Base-by-base conservation (phyloP, 768 basidiomycete species). In the Suillus hirtellus region DNA sequence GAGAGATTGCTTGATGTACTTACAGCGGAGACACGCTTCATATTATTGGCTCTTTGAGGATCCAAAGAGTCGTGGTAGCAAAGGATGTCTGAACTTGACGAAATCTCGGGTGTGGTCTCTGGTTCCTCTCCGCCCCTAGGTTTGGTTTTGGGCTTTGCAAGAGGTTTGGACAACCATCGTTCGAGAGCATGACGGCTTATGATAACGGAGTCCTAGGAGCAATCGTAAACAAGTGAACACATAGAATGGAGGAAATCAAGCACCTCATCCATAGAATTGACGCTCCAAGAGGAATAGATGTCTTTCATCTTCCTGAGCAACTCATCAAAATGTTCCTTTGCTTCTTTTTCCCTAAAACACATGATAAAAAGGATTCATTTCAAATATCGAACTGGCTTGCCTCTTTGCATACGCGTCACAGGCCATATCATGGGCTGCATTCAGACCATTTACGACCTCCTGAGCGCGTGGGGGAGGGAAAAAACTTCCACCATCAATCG, bases 1-100 rank as follows among this genome's bases (percentile, higher is more conserved):
- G 46, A 6, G 14, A 54, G 7, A 46, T 47, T 15, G 24, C 14
- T 38, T 35, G 10, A 47, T 2, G 38, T 43, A 40, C 79, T 53
- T 58, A 90, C 90, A 70, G 77, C 72, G 31, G 77, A 81, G 47
- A 95, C 81, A 56, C 87, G 82, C 70, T 93, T 94, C 85, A 94
- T 89, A 65, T 83, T 76, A 50, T 70, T 67, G 4, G 83, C 81
- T 70, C 85, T 87, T 27, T 67, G 68, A 12, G 91, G 91, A 73
- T 92, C 82, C 43, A 93, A 78, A 24, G 67, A 72, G 4, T 81
- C 82, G 71, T 95, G 93, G 21, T 67, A 67, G 65, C 93, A 95
- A 9, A 84, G 61, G 27, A 93, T 82, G 38, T 85, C 83, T 9
- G 76, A 66, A 46, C 81, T 78, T 19, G 73, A 65, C 49, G 68